Evolutionary conservation across 495 filamentous ascomycete genomes (phyloP), one percentile per base, ranked within the genome.

Genomic region (Aspergillus nanangensis): DNA sequence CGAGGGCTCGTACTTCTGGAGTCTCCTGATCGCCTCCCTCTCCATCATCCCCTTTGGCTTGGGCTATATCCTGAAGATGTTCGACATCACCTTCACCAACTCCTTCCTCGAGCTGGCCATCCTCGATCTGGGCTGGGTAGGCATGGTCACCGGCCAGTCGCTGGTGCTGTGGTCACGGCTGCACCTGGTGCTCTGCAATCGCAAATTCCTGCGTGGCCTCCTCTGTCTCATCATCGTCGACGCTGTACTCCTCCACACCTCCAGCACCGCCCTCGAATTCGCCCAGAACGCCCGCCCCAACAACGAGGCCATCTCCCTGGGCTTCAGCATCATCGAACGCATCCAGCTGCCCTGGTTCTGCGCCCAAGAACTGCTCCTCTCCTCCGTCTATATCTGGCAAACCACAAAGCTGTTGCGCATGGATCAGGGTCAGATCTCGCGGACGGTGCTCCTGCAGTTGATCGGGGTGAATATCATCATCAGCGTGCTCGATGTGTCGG

Each of bases 161-260:
- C 55, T 84, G 17, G 80, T 85, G 11, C 71, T 85, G 17, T 85
- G 76, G 66, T 84, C 80, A 3, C 75, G 81, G 25, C 66, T 85
- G 1, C 76, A 83, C 51, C 67, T 83, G 21, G 55, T 69, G 25
- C 37, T 66, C 67, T 52, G 67, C 64, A 70, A 70, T 7, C 52
- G 41, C 10, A 52, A 41, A 9, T 47, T 71, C n/a, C 63, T 82
- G 8, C 70, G 69, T 27, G 45, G 48, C 10, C 66, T 80, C 1
- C 68, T 80, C 18, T 61, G 33, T 47, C 79, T 82, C 69, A 82
- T 85, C 41, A 67, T 82, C 22, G 24, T 71, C 57, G 63, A 81
- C 56, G 71, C 60, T 3, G 33, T 76, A 19, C 38, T 78, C 39
- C 56, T 76, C 32, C 79, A 83, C 53, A 57, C 71, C 11, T 66